Evolutionary conservation across 805 yeast genomes (phyloP).

Genomic region (Zygosaccharomyces gambellarensis): DNA sequence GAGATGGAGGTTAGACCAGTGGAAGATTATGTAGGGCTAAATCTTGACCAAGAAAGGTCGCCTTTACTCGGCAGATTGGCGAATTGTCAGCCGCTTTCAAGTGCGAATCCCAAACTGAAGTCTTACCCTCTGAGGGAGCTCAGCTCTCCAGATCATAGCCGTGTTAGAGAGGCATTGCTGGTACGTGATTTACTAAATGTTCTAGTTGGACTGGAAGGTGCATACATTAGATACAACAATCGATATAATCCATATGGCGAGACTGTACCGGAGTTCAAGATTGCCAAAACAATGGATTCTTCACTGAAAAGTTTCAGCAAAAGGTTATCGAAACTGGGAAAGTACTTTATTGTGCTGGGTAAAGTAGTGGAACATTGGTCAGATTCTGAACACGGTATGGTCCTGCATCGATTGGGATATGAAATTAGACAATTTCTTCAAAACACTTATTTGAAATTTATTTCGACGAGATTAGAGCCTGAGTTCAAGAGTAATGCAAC

Average conservation of each 20-base stretch:
- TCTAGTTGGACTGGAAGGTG: constrained; percentile 71
- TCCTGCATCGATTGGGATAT: constrained; percentile 66
- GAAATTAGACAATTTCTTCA: constrained; percentile 47
- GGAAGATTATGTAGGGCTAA: constrained; percentile 27
- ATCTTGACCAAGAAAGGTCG: constrained; percentile 10
- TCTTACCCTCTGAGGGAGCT: constrained; percentile 42
- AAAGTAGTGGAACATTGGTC: constrained; percentile 58
- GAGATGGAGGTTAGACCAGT: constrained; percentile 24
- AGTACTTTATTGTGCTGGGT: constrained; percentile 52
- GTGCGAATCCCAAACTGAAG: constrained; percentile 33
- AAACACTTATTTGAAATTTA: constrained; percentile 33
- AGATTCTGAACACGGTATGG: constrained; percentile 57
- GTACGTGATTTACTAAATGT: constrained; percentile 65
- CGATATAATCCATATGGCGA: constrained; percentile 46
- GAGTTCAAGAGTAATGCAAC: constrained; percentile 44
- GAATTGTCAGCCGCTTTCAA: constrained; percentile 35
- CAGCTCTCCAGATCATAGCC: constrained; percentile 38
- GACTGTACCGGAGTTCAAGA: constrained; percentile 61
- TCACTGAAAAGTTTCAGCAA: constrained; percentile 66
- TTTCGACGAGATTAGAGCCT: constrained; percentile 46
- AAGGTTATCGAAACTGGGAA: constrained; percentile 57
- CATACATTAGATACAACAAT: constrained; percentile 63
- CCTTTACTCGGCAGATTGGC: constrained; percentile 31
- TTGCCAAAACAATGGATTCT: constrained; percentile 68
- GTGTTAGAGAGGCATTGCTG: constrained; percentile 68